Conservation (phyloP, 257 asterid species). For the Petunia secreta region DNA sequence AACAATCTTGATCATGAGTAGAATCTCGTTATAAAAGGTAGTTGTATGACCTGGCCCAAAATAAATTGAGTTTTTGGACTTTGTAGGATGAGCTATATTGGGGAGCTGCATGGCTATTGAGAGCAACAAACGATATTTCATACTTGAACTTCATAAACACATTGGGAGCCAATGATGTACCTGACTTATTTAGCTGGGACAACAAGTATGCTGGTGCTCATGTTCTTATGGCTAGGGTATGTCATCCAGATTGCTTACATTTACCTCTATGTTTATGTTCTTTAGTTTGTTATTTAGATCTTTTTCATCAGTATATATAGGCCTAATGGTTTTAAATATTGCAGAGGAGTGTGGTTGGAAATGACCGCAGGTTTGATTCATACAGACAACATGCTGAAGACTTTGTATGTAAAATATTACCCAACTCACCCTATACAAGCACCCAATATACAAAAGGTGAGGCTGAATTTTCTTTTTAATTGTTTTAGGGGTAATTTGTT, state of each 20-base stretch:
- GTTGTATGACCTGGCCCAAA: not conserved
- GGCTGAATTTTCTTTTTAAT: not conserved
- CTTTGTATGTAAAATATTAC: slow-evolving; percentile 71
- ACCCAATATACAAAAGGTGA: slow-evolving; percentile 73
- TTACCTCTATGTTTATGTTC: not conserved
- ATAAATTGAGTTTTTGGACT: not conserved
- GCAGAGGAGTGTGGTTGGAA: slow-evolving; percentile 64
- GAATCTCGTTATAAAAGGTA: too few species aligned
- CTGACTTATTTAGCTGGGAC: slow-evolving; percentile 91
- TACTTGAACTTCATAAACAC: slow-evolving; percentile 53
- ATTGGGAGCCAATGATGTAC: slow-evolving; percentile 56
- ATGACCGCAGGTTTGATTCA: slow-evolving; percentile 44
- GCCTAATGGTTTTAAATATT: not conserved
- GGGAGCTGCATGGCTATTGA: slow-evolving; percentile 87
- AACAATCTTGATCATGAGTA: not conserved
- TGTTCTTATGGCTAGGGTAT: slow-evolving; percentile 75
- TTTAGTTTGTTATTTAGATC: not conserved
- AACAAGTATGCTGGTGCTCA: slow-evolving; percentile 86
- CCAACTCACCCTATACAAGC: slow-evolving; percentile 68
- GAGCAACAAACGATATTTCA: slow-evolving; percentile 67
- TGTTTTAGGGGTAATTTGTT: not conserved
- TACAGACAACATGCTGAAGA: slow-evolving; percentile 65
- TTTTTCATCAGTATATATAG: not conserved
- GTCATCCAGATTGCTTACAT: too few species aligned
- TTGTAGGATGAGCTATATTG: slow-evolving; percentile 78